Evolutionary conservation across 1,284 basidiomycete genomes (phyloP).

Genomic region (Dichomitus squalens): DNA sequence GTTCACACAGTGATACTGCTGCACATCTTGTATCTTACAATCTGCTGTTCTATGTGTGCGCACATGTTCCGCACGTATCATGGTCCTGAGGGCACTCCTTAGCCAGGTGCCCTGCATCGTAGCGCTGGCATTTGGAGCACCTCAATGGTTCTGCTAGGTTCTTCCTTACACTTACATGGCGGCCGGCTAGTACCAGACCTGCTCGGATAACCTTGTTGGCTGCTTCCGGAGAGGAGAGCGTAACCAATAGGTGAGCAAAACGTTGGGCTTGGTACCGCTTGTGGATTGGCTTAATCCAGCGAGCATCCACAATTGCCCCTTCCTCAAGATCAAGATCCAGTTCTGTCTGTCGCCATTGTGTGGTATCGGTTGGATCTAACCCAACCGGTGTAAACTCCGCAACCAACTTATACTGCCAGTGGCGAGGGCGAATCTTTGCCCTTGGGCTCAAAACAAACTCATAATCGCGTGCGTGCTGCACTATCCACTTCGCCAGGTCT

Average conservation of each 20-base stretch:
- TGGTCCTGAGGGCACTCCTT: conserved; percentile 21
- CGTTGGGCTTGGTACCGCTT: not conserved
- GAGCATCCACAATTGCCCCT: not conserved
- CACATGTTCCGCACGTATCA: conserved; percentile 30
- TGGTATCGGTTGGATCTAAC: not conserved
- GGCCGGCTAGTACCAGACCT: conserved; percentile 8
- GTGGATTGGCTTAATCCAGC: not conserved
- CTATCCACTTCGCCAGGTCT: no score
- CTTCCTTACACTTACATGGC: not conserved
- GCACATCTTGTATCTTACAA: not conserved
- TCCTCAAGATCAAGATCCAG: not conserved
- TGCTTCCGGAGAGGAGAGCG: not conserved
- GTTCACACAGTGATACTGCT: conserved; percentile 10
- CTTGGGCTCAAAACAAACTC: no score
- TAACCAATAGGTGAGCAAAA: not conserved
- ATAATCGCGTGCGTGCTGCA: no score
- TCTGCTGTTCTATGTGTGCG: conserved; percentile 20
- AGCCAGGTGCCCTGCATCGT: conserved; percentile 26
- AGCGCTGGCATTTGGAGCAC: conserved; percentile 35
- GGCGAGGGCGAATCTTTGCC: not conserved
- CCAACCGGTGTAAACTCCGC: not conserved
- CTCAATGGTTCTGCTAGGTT: conserved; percentile 10
- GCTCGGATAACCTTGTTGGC: conserved; percentile 15
- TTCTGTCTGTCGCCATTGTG: not conserved
- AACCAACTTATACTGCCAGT: no score